Evolutionary conservation across 805 yeast genomes (phyloP), one percentile per base, ranked within the genome.

Genomic region (Pichia cabralensis): DNA sequence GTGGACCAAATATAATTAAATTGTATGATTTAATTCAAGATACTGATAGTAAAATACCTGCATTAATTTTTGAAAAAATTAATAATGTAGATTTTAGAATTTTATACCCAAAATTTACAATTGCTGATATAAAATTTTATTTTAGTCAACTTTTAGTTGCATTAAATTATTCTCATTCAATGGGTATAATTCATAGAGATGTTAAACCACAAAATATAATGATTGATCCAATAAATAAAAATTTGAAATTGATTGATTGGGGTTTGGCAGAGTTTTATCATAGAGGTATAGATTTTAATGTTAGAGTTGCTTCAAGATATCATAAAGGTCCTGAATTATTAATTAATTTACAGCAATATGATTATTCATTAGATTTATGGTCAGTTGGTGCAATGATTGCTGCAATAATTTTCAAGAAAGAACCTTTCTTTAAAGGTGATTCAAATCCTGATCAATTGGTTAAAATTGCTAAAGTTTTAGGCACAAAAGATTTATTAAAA

Each of bases 181-280:
- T 81, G 79, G 96, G 96, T 24, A 84, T 88, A 44, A 85, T 85
- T 80, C 96, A 85, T 58, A 67, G 96, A 54, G 96, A 85, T 58
- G 95, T 85, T 33, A 85, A 85, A 55, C 95, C 95, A 9, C 95
- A 85, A 56, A 85, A 85, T 52, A 84, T 85, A 28, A 85, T 85
- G 95, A 85, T 85, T 46, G 95, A 86, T 58, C 95, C 85, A 41
- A 61, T 65, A 18, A 56, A 53, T 30, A 70, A 68, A 45, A 61
- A 64, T 26, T 61, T 86, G 50, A 70, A 89, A 47, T 69, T 86
- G 36, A 86, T 86, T 44, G 96, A 86, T 61, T 86, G 96, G 96
- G 96, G 96, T 12, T 62, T 86, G 41, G 95, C 95, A 7, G 96
- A 86, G 55, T 86, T 82, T 52, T 86, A 86, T 58, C 95, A 86